phyloP scores from a whole-genome alignment of 2,329 filamentous ascomycete genomes.

The Huntiella omanensis region DNA sequence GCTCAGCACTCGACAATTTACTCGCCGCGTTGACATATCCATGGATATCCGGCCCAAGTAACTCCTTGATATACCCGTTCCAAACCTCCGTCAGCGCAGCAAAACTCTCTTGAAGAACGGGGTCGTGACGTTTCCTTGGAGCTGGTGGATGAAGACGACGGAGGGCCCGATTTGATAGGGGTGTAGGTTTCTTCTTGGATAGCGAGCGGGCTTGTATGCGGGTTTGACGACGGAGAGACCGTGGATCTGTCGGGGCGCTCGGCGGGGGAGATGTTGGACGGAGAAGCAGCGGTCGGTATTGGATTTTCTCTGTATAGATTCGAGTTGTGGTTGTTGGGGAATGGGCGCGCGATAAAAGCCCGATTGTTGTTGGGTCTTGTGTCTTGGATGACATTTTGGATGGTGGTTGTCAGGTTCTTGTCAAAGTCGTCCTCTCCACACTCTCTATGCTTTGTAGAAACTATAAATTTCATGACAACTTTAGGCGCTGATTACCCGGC shows the following conservation, averaged over 20 bases:
- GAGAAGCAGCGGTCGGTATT: constrained; percentile 63
- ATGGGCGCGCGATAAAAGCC: constrained; percentile 61
- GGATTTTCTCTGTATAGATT: constrained; percentile 68
- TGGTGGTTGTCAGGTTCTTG: too few species aligned
- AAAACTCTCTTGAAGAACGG: too few species aligned
- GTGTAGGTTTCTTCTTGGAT: constrained; percentile 29
- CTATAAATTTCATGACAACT: too few species aligned
- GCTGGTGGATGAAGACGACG: constrained; percentile 51
- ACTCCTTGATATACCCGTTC: constrained; percentile 67
- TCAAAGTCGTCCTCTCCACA: too few species aligned
- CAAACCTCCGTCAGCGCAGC: constrained; percentile 56
- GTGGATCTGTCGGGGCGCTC: constrained; percentile 32
- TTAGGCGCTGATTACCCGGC: constrained; percentile 1
- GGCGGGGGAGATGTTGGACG: constrained; percentile 50
- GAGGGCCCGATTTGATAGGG: constrained; percentile 64
- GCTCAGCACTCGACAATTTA: constrained; percentile 70
- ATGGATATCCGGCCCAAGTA: constrained; percentile 43
- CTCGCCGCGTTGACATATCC: constrained; percentile 42
- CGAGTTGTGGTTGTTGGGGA: constrained; percentile 49
- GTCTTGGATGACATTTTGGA: constrained; percentile 18
- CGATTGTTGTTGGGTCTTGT: constrained; percentile 26
- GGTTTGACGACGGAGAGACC: constrained; percentile 34
- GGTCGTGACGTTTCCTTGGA: constrained; percentile 17
- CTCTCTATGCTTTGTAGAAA: too few species aligned
- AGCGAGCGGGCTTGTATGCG: constrained; percentile 22